Evolutionary conservation across 768 basidiomycete genomes (phyloP).

Genomic region (Termitomyces sp.): DNA sequence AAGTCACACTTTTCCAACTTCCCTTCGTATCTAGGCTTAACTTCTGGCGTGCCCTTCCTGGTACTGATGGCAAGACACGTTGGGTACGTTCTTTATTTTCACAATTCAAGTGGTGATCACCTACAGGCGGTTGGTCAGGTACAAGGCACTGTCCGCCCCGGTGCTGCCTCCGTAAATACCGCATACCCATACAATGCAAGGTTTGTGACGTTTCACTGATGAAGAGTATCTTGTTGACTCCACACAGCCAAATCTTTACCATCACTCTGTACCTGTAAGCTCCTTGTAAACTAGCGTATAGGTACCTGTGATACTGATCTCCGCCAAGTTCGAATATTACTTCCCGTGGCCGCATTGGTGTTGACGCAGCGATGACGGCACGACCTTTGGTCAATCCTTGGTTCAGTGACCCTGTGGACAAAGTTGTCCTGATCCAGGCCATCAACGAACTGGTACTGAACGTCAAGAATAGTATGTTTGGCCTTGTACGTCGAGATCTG

Average conservation of each 20-base stretch:
- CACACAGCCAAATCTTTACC: constrained; percentile 48
- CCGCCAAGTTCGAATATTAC: constrained; percentile 51
- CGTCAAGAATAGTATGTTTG: constrained; percentile 37
- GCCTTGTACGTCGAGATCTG: not conserved
- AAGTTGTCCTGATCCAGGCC: constrained; percentile 46
- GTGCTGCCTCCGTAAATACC: constrained; percentile 50
- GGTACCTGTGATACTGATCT: constrained; percentile 1
- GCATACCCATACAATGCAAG: constrained; percentile 48
- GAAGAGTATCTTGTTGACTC: not conserved
- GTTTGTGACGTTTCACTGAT: constrained; percentile 12
- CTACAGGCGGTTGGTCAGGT: constrained; percentile 27
- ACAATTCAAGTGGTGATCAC: not conserved
- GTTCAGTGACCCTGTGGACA: constrained; percentile 58
- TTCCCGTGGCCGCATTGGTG: constrained; percentile 61
- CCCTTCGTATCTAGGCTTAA: constrained; percentile 37
- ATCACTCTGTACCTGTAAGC: constrained; percentile 59
- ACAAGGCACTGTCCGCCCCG: constrained; percentile 64
- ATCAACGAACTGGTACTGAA: constrained; percentile 46
- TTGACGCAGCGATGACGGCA: constrained; percentile 48
- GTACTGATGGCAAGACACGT: constrained; percentile 43
- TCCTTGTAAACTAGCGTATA: not conserved
- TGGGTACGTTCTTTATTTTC: constrained; percentile 32
- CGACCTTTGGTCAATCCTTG: constrained; percentile 50
- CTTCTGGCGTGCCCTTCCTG: constrained; percentile 57
- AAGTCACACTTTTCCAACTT: not conserved